Evolutionary conservation across 2,329 filamentous ascomycete genomes (phyloP).

Genomic region (Aspergillus intermedius): DNA sequence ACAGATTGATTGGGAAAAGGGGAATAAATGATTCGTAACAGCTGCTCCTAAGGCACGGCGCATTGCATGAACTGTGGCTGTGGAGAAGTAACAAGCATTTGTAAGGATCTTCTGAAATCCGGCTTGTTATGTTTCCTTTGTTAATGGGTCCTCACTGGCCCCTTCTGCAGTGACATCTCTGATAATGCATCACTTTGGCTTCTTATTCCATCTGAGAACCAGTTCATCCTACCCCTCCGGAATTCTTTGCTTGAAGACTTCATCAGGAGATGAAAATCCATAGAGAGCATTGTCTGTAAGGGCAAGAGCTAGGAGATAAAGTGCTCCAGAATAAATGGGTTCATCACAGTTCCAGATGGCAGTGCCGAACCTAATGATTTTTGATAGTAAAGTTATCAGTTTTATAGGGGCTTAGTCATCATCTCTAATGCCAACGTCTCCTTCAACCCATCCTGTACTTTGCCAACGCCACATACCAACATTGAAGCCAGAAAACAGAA

Average conservation of each 20-base stretch:
- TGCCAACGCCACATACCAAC: too few species aligned
- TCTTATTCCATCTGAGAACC: constrained; percentile 5
- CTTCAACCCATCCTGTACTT: too few species aligned
- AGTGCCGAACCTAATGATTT: neutral
- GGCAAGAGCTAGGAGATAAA: constrained; percentile 3
- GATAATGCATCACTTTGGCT: constrained; percentile 4
- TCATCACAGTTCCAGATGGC: constrained; percentile 4
- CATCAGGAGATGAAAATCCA: neutral
- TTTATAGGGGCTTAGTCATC: too few species aligned
- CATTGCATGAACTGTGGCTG: constrained; percentile 4
- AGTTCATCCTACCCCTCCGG: constrained; percentile 4
- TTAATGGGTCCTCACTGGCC: constrained; percentile 4
- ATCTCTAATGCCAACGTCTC: too few species aligned
- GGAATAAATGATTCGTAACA: constrained; percentile 1
- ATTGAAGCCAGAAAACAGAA: neutral
- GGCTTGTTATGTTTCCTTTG: constrained; percentile 3
- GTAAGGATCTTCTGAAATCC: constrained; percentile 1
- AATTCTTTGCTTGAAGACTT: constrained; percentile 8
- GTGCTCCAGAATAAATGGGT: constrained; percentile 1
- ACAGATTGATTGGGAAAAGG: neutral
- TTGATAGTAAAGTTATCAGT: too few species aligned
- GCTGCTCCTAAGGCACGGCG: constrained; percentile 2
- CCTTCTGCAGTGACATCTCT: constrained; percentile 1
- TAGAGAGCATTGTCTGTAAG: constrained; percentile 4
- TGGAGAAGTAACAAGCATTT: constrained; percentile 5